Evolutionary conservation across 768 basidiomycete genomes (phyloP), one percentile per base, ranked within the genome.

Genomic region (Termitomyces sp.): DNA sequence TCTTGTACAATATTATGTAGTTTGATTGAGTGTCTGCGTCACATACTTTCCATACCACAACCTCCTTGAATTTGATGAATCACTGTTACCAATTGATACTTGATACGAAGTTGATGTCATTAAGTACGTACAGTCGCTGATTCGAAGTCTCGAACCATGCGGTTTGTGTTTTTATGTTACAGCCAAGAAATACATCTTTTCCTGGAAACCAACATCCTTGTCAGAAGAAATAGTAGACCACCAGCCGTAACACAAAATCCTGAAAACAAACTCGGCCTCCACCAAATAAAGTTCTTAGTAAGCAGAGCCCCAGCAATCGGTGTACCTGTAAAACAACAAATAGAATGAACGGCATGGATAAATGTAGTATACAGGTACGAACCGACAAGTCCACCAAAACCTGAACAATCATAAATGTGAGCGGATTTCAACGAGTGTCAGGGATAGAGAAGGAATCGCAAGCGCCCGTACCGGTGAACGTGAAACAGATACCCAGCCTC

Each of bases 251-350:
- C 70, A 57, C 66, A 73, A n/a, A 74, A 30, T 41, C 81, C 83
- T 30, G 78, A 72, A 61, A 84, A 86, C 8, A 84, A 54, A 11
- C 77, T 77, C 1, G 81, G 80, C 35, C 78, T 72, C 80, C 81
- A 84, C 85, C 85, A 86, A 5, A 78, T 62, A 56, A 78, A 84
- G 0, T 72, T 65, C 8, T 71, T 59, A 0, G 81, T 76, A 7
- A 86, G 74, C 28, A 86, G 67, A 4, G 81, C 78, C 0, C 85
- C 85, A 35, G 77, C 77, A 55, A 85, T 78, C 1, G 85, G 84
- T 0, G 80, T 77, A 14, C 83, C 83, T 76, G 53, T 37, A 50
- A 54, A 43, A 23, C n/a, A 10, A 15, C 3, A 21, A 17, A 10
- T 3, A 30, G 5, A 35, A 14, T 61, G 11, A 55, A 23, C 17